Evolutionary conservation across 371 early-diverging fungal species (phyloP), one percentile per base, ranked within the genome.

Genomic region (Circinella minor): DNA sequence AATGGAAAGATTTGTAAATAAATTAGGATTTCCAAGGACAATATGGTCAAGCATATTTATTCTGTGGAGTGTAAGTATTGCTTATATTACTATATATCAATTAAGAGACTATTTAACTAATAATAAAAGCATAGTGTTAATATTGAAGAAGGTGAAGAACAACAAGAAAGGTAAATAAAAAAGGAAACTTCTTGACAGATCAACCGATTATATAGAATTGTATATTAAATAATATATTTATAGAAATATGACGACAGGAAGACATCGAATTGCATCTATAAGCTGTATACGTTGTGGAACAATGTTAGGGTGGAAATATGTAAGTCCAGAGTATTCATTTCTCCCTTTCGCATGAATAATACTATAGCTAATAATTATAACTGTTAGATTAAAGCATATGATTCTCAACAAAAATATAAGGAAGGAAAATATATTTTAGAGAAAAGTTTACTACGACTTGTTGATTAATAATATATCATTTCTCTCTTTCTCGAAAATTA

Each of bases 361-460:
- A 27, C 27, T 27, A 27, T 27, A 27, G 27, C 27, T 27, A 27
- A 27, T 27, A 27, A 27, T 27, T 27, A 27, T 2, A 27, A 27
- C 15, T 13, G 43, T 46, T 46, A 34, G 90, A 81, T 88, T 49
- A 85, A 88, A 61, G 92, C 93, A 8, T 92, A 83, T 69, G 91
- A 90, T 67, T 83, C 86, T n/a, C 75, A 81, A 8, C 91, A 93
- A 81, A 89, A 89, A 70, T 93, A 93, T 83, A 93, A 93, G 71
- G 92, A 92, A 69, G 94, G 94, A 18, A 87, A 87, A 74, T 92
- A 83, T 68, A 90, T 92, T 63, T 81, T 93, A 51, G 92, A 87
- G 68, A 84, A 84, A 69, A 69, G n/a, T 8, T 46, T 69, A 15
- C 64, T 69, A 4, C 61, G 54, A 36, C 63, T 63, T 11, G 63